Evolutionary conservation across 768 basidiomycete genomes (phyloP).

Genomic region (Hypholoma fasciculare): DNA sequence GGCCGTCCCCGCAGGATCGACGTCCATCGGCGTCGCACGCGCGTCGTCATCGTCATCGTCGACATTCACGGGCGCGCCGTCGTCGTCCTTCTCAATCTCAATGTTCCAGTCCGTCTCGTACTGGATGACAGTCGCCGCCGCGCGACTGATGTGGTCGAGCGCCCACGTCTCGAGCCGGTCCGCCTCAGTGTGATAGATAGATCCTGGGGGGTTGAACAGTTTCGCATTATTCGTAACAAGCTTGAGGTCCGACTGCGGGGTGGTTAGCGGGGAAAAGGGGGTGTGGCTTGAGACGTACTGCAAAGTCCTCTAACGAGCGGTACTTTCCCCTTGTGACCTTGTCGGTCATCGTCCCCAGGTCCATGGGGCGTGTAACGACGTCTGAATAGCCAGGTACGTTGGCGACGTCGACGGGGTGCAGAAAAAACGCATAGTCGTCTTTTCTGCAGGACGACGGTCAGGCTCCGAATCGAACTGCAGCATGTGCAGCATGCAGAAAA

Average conservation of each 20-base stretch:
- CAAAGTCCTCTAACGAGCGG: conserved; percentile 77
- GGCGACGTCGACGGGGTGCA: conserved; percentile 61
- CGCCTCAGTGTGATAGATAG: conserved; percentile 75
- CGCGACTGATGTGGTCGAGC: conserved; percentile 72
- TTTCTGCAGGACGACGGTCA: conserved; percentile 47
- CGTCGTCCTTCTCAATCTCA: conserved; percentile 71
- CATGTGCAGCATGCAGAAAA: neutral
- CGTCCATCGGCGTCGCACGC: conserved; percentile 42
- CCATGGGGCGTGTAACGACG: conserved; percentile 86
- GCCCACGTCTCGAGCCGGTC: conserved; percentile 71
- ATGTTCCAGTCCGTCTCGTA: conserved; percentile 86
- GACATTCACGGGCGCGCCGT: conserved; percentile 36
- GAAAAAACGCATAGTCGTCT: conserved; percentile 85
- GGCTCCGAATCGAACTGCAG: neutral
- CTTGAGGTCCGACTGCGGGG: conserved; percentile 61
- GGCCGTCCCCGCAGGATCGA: conserved; percentile 34
- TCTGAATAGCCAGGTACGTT: conserved; percentile 65
- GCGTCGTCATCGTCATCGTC: conserved; percentile 40
- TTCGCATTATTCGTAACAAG: conserved; percentile 77
- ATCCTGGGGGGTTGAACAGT: conserved; percentile 71
- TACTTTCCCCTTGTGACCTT: conserved; percentile 81
- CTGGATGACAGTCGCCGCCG: conserved; percentile 72
- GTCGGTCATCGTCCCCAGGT: conserved; percentile 80
- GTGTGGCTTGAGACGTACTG: conserved; percentile 40
- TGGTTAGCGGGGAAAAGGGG: conserved; percentile 4